Evolutionary conservation across 2,329 filamentous ascomycete genomes (phyloP).

Genomic region (Talaromyces sp.): DNA sequence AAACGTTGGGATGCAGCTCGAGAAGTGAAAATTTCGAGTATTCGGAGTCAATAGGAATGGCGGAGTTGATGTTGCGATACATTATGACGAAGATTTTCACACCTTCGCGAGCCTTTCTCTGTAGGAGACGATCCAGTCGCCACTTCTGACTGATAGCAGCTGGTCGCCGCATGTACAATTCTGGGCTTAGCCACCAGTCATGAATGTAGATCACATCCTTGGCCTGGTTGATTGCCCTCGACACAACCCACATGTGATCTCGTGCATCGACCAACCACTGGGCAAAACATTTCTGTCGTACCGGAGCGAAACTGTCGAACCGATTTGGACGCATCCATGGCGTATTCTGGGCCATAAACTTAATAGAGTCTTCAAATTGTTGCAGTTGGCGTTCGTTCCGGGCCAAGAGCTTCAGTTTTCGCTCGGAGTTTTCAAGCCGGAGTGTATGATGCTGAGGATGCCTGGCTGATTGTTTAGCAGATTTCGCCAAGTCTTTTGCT

Average conservation of each 20-base stretch:
- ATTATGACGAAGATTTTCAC: constrained; percentile 98
- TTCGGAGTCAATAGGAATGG: constrained; percentile 95
- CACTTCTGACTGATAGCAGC: constrained; percentile 97
- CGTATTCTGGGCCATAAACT: constrained; percentile 79
- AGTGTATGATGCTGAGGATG: constrained; percentile 78
- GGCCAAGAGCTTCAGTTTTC: constrained; percentile 87
- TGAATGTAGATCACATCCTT: constrained; percentile 98
- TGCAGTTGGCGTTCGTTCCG: constrained; percentile 85
- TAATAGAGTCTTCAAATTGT: constrained; percentile 93
- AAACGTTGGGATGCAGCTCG: constrained; percentile 93
- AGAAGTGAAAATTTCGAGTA: constrained; percentile 96
- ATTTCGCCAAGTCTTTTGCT: constrained; percentile 65
- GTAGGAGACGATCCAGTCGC: constrained; percentile 89
- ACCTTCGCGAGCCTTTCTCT: constrained; percentile 89
- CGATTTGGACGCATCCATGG: constrained; percentile 81
- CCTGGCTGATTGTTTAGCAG: constrained; percentile 63
- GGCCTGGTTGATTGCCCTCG: constrained; percentile 92
- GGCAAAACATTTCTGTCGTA: constrained; percentile 82
- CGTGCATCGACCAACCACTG: constrained; percentile 96
- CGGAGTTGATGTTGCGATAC: constrained; percentile 96
- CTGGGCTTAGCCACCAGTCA: constrained; percentile 98
- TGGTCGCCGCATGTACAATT: constrained; percentile 91
- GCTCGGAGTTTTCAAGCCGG: constrained; percentile 86
- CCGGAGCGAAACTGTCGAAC: constrained; percentile 91
- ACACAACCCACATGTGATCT: constrained; percentile 99